phyloP scores from a whole-genome alignment of 1,284 basidiomycete species.

The Moesziomyces sp. region DNA sequence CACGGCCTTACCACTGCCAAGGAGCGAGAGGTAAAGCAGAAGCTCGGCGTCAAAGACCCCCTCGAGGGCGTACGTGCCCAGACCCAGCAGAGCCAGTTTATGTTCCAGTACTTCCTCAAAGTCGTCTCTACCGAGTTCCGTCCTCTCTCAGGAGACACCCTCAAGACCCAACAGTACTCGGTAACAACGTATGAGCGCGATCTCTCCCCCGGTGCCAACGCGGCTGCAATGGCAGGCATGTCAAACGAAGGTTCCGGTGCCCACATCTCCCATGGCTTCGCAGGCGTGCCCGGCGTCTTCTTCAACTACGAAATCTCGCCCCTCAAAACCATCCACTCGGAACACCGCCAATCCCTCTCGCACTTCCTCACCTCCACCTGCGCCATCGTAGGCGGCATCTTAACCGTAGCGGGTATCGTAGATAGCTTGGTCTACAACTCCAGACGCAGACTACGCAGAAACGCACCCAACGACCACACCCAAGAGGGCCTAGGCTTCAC shows the following conservation, averaged over 20 bases:
- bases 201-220: conserved; percentile 56
- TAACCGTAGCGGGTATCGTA: conserved; percentile 92
- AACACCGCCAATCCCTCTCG: conserved; percentile 87
- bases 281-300: conserved; percentile 72
- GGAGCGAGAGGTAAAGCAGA: conserved; percentile 71
- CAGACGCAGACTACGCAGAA: conserved; percentile 60
- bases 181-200: conserved; percentile 96
- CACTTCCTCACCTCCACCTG: conserved; percentile 88
- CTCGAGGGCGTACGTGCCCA: conserved; percentile 78
- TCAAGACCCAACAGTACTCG: conserved; percentile 90
- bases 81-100: conserved; percentile 70
- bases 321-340: conserved; percentile 59
- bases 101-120: conserved; percentile 86
- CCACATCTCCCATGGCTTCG: conserved; percentile 80
- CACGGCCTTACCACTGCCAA: conserved; percentile 28
- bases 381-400: conserved; percentile 94
- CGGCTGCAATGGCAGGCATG: conserved; percentile 29
- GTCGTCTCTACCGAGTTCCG: conserved; percentile 65
- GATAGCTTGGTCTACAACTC: conserved; percentile 83
- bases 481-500: conserved; percentile 54
- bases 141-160: conserved; percentile 52
- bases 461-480: conserved; percentile 29
- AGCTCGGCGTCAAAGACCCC: conserved; percentile 83
- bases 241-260: conserved; percentile 57
- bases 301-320: conserved; percentile 80